Evolutionary conservation across 176 grass and related monocot genomes (phyloP).

Genomic region (Thalia dealbata): DNA sequence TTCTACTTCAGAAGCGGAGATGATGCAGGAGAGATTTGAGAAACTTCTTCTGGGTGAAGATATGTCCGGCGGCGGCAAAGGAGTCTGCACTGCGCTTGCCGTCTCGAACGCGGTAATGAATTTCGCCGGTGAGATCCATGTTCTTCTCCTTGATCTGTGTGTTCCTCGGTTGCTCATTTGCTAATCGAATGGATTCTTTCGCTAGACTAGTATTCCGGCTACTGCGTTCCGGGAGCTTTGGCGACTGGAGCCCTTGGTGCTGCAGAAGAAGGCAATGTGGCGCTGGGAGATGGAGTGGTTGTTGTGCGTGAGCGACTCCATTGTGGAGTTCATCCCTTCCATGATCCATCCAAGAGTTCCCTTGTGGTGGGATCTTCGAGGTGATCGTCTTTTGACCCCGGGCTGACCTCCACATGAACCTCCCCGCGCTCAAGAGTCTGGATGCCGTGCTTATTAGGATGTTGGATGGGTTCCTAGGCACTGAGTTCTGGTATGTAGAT

Average conservation of each 20-base stretch:
- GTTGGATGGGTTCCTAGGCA: too few relatives aligned
- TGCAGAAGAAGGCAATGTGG: constrained; percentile 89
- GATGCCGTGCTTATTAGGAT: constrained; percentile 86
- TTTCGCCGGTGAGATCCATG: constrained; percentile 50
- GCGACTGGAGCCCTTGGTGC: constrained; percentile 76
- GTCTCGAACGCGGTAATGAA: constrained; percentile 96
- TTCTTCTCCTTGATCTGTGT: not conserved
- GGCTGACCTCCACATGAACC: constrained; percentile 92
- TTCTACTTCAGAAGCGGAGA: constrained; percentile 56
- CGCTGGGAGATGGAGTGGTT: constrained; percentile 89
- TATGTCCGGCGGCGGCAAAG: too few relatives aligned
- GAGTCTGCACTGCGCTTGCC: constrained; percentile 95
- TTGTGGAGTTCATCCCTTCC: too few relatives aligned
- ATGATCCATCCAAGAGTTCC: too few relatives aligned
- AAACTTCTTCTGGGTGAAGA: constrained; percentile 98
- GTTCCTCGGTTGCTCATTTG: not conserved
- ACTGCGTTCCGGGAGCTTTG: constrained; percentile 96
- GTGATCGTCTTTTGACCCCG: constrained; percentile 90
- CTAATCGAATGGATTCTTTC: not conserved
- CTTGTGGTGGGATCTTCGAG: constrained; percentile 78
- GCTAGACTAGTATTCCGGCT: constrained; percentile 24
- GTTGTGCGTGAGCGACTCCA: constrained; percentile 75
- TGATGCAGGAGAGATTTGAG: constrained; percentile 98
- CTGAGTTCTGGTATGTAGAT: too few relatives aligned
- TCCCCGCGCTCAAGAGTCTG: constrained; percentile 86